A percentile compares a stretch with the other conserved stretches of the same genome.
Conservation (phyloP, 2,329 filamentous ascomycete genomes). For the Trichothecium roseum region DNA sequence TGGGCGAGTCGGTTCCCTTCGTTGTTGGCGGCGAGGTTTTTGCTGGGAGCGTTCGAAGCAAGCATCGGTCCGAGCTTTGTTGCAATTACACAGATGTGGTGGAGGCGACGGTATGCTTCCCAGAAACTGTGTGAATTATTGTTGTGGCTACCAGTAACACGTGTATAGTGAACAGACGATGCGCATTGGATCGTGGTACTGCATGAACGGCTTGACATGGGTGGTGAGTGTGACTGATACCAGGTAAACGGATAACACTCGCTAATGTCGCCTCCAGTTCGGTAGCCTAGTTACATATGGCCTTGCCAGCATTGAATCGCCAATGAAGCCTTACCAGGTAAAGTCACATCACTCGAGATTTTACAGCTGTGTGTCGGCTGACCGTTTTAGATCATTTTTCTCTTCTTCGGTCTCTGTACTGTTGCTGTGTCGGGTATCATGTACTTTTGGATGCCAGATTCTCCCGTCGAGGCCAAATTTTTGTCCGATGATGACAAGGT, state of each 20-base stretch:
- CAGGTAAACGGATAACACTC: too few relatives aligned
- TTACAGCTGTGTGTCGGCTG: neutral
- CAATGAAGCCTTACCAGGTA: constrained; percentile 36
- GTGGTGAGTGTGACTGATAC: constrained; percentile 23
- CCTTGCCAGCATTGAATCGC: constrained; percentile 43
- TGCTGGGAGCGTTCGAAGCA: constrained; percentile 47
- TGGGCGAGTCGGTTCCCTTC: constrained; percentile 37
- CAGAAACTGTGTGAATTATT: neutral
- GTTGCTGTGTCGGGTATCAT: constrained; percentile 34
- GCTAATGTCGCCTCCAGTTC: constrained; percentile 17
- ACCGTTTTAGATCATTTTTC: constrained; percentile 34
- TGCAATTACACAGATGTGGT: constrained; percentile 53
- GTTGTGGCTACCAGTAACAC: constrained; percentile 4
- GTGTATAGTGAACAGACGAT: constrained; percentile 39
- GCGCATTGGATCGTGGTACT: constrained; percentile 47
- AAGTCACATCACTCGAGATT: neutral
- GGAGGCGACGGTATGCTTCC: constrained; percentile 32
- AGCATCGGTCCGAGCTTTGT: constrained; percentile 38
- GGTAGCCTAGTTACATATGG: constrained; percentile 48
- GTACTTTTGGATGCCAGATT: constrained; percentile 37
- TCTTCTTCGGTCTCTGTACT: constrained; percentile 42
- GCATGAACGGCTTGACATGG: constrained; percentile 49
- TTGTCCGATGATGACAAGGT: constrained; percentile 39
- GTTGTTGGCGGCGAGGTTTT: constrained; percentile 40
- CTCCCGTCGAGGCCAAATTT: constrained; percentile 38